Base-by-base conservation (phyloP, 257 asterid genomes). In the Datura wrightii region DNA sequence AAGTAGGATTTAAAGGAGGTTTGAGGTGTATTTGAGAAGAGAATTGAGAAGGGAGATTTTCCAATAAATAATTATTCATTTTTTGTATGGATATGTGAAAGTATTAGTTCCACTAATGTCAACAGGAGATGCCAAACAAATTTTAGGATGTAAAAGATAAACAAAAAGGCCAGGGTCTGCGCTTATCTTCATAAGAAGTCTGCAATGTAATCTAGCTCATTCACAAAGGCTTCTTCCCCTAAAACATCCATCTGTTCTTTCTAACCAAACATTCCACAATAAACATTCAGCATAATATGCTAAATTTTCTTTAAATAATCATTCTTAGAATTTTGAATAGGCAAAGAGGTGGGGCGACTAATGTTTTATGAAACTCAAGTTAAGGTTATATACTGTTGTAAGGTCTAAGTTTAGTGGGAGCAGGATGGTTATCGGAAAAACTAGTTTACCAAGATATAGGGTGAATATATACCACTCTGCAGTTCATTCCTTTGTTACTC, bases 391-490 rank as follows among this genome's bases (percentile, higher is more conserved):
- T 24, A 48, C 2, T 13, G 3, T 2, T 74, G 14, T 1, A 72
- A 24, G 42, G 44, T 8, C 44, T 1, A 74, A 48, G 0, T 11
- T 74, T 74, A 48, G 44, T 3, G 60, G 24, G 24, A 74, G 4
- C 39, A 0, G 13, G 24, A 74, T 48, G 81, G 2, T 74, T 24
- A 48, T 48, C 60, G 1, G 24, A 74, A 50, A 19, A 74, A 48
- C 4, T 74, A 74, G 14, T 74, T 74, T 74, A 50, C 81, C 81
- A 24, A 5, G 80, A 46, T 19, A 44, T 44, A 44, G 5, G 79
- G 6, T 71, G 56, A 13, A n/a, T 2, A 19, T 19, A 5, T 71
- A 5, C 39, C 56, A n/a, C 10, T 71, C 79, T 18, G 53, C 36
- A 18, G 16, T 70, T 70, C 54, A 70, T 24, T 71, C 18, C 16